Base-by-base conservation (phyloP, 2,329 filamentous ascomycete species). In the Phialophora verrucosa region DNA sequence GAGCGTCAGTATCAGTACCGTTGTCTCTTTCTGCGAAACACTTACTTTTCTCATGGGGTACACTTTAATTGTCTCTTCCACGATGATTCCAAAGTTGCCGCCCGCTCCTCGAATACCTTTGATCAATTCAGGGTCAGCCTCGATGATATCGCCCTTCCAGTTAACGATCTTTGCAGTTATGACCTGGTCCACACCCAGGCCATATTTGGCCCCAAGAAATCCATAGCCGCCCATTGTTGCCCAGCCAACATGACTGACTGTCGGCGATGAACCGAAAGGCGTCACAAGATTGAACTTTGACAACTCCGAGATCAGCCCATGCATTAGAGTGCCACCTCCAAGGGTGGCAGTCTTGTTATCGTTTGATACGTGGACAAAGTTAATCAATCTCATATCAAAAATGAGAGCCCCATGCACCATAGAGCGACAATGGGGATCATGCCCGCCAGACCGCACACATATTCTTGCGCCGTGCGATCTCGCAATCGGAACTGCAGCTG, bases 61-160 rank as follows among this genome's bases (percentile, higher is more conserved):
- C 2, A 80, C 71, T 65, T 77, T 81, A 64, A 82, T 74, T 2
- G 74, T 77, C 6, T 81, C 44, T 64, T 81, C 78, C 7, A 79
- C 75, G 50, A 82, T 77, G 11, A 80, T 72, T 2, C 78, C 80
- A 27, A 82, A 76, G 11, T 73, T 73, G 3, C 79, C 77, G 29
- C 80, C 79, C 4, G 74, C 79, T 2, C 80, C 80, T 0, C 79
- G 73, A 20, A 82, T 77, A 0, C 75, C 79, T 50, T 74, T 75
- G 20, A 82, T 66, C 38, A 82, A 63, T 10, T 73, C 72, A 14
- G 77, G 75, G 49, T 78, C 75, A 1, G 80, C 80, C 5, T 78
- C 75, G 6, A 79, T 69, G 0, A 81, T 68, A 7, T 75, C 65
- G 3, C 79, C 81, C 4, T 75, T 61, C 1, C 74, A 73, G 59